Evolutionary conservation across 495 filamentous ascomycete genomes (phyloP).

Genomic region (Podospora anserina): DNA sequence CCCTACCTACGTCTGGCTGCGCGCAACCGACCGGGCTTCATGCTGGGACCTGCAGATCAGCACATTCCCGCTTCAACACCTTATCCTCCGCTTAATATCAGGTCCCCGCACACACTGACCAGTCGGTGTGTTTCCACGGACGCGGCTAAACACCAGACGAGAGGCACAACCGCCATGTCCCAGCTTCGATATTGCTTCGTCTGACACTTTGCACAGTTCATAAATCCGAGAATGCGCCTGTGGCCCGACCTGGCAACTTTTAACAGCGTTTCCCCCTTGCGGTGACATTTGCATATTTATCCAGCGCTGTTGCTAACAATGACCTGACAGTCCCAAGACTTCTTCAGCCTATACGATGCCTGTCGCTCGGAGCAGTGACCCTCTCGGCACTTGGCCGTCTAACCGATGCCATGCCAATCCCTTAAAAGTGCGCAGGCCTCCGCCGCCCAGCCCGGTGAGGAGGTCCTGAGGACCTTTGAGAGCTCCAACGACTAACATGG

Average conservation of each 20-base stretch:
- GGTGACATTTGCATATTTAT: not conserved
- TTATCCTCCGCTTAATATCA: not conserved
- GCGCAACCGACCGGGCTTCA: not conserved
- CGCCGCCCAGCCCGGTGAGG: not conserved
- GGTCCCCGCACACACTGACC: not conserved
- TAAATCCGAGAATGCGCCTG: not conserved
- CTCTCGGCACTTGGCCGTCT: not conserved
- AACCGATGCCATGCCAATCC: not conserved
- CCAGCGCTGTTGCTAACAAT: not conserved
- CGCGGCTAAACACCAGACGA: not conserved
- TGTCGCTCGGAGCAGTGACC: not conserved
- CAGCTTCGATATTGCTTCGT: not conserved
- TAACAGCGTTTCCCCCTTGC: not conserved
- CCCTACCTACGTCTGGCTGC: no score
- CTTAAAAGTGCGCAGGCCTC: not conserved
- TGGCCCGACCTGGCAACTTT: not conserved
- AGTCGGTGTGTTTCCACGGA: not conserved
- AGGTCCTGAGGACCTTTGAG: not conserved
- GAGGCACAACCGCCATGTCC: not conserved
- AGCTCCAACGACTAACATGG: not conserved
- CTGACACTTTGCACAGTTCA: not conserved
- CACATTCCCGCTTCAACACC: not conserved
- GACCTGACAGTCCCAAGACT: constrained; percentile 1
- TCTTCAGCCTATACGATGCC: not conserved
- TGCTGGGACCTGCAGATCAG: not conserved